Evolutionary conservation across 1,139 yeast species (phyloP), one percentile per base, ranked within the genome.

Genomic region (Candida pseudoviswanathii): DNA sequence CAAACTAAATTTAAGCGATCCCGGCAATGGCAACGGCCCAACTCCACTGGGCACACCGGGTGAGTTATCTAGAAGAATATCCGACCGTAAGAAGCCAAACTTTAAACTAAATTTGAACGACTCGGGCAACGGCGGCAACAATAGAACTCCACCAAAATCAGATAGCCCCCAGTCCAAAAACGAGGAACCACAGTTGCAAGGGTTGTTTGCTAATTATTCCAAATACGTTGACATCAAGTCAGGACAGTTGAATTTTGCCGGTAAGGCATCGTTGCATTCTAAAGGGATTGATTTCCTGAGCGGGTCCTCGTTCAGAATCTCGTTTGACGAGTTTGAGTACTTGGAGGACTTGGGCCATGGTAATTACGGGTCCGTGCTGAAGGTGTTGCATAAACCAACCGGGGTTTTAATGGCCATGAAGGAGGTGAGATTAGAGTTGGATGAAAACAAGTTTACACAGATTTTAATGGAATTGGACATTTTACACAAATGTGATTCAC

Each of bases 331-430:
- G 63, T 74, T 94, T 54, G 95, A 91, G 62, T 82, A 87, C 55
- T 65, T 85, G 37, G 96, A 88, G 46, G 98, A 92, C 67, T 72
- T 94, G 44, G 99, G 99, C 2, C 81, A 92, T 47, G 99, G 99
- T 8, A 94, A 94, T 69, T 94, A 94, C 65, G 99, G 98, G 48
- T 89, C 96, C 1, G 99, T 94, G 16, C 84, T 91, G 31, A 91
- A 91, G 67, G 98, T 92, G 1, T 71, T 89, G 45, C 97, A 94
- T 68, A 89, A 86, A 63, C 97, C 98, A n/a, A 91, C 97, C 0
- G 89, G 91, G 25, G 89, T 91, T 25, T 71, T 85, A 24, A 90
- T 94, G 97, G 98, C 98, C 2, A 90, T 94, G 96, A 94, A 94
- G 67, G 97, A 94, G 67, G 97, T 94, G 46, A 77, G 97, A 47